Conservation (phyloP, 805 yeast species). For the Kockiozyma suomiensis region DNA sequence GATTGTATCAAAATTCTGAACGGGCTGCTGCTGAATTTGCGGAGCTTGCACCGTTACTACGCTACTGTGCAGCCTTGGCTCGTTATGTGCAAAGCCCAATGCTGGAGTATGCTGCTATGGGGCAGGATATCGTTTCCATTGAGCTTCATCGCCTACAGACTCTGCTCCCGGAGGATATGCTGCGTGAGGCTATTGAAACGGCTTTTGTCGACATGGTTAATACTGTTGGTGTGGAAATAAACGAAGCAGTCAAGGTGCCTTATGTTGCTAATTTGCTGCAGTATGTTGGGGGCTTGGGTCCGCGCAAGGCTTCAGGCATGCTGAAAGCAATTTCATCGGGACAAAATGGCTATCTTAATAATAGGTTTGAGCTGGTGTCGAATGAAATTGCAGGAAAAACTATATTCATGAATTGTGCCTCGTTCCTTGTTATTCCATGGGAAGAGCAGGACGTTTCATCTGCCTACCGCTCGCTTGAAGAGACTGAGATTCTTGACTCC, state of each 20-base stretch:
- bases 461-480: conserved; percentile 52
- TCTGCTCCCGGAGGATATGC: conserved; percentile 62
- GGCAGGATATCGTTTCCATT: conserved; percentile 72
- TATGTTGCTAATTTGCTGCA: conserved; percentile 72
- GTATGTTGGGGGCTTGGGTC: conserved; percentile 89
- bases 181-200: conserved; percentile 69
- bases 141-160: conserved; percentile 68
- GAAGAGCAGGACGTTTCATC: conserved; percentile 54
- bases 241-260: conserved; percentile 78
- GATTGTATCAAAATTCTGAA: conserved; percentile 78
- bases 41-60: conserved; percentile 75
- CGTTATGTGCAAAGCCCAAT: conserved; percentile 93
- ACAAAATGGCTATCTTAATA: conserved; percentile 61
- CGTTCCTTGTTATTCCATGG: conserved; percentile 78
- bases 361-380: conserved; percentile 81
- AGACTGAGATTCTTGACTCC: conserved; percentile 77
- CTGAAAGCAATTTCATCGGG: conserved; percentile 71
- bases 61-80: conserved; percentile 86
- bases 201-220: conserved; percentile 88
- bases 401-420: conserved; percentile 88
- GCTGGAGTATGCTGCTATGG: conserved; percentile 80
- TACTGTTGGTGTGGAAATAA: conserved; percentile 90
- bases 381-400: conserved; percentile 75
- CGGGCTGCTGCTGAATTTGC: conserved; percentile 79
- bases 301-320: conserved; percentile 88